Base-by-base conservation (phyloP, 192 early-diverging fungal species). In the Lunasporangiospora selenospora region DNA sequence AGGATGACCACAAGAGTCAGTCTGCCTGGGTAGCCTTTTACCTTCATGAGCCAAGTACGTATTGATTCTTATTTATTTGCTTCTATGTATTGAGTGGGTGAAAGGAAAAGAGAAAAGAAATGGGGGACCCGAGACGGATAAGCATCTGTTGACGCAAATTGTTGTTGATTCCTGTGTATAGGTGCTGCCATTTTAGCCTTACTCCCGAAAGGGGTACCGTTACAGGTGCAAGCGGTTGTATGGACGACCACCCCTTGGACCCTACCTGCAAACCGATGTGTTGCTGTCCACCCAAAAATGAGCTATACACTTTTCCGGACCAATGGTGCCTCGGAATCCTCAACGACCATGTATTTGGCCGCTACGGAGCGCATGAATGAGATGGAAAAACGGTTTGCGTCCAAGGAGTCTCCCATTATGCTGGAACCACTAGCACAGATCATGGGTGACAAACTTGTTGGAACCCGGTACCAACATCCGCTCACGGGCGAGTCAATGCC, bases 181-280 rank as follows among this genome's bases (percentile, higher is more conserved):
- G 23, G 21, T 23, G 21, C 3, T 21, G 19, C 4, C 19, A 4
- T 24, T 3, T 24, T 49, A 29, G 13, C 47, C 12, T 5, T 9
- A 43, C 48, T 76, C 40, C 54, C 46, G 38, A 21, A 37, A 16
- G 31, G 34, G 11, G 8, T 41, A 0, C 48, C 65, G 3, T 61
- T 79, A 30, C 67, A 56, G 19, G 44, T 71, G 31, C 76, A 32
- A 46, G 79, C 77, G 5, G 59, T 90, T 32, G 81, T 91, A 24
- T 93, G 91, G 91, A 91, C 90, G 3, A 93, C 90, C 0, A 91
- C 91, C 2, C 91, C 91, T 2, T 91, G 91, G 91, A 91, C 89
- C 4, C 70, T 93, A 21, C 90, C 90, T 0, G 88, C 91, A 23
- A 93, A 93, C 77, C 69, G 67, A 23, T 62, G 67, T 51, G 53